Base-by-base conservation (phyloP, 164 flowering plant species). In the Aristolochia californica region DNA sequence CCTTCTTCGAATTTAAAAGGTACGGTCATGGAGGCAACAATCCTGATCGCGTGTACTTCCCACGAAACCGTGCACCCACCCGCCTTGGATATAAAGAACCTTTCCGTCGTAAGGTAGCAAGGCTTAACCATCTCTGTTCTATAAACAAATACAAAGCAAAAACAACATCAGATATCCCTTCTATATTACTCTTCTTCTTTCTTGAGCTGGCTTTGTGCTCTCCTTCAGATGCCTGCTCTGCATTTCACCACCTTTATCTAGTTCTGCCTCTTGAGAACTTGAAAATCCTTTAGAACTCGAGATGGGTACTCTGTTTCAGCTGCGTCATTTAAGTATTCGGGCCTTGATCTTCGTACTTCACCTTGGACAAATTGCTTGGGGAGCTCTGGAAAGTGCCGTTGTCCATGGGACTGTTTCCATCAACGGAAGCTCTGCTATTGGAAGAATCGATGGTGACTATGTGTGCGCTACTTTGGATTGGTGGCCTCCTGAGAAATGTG, bases 401-500 rank as follows among this genome's bases (percentile, higher is more conserved):
- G 70, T 68, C 40, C 57, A 67, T 63, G 91, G 87, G 45, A 74
- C 45, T 60, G 83, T 85, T 50, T 63, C 51, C 45, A 75, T 87
- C 61, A 74, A 82, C 70, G 95, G 91, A 34, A 70, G 69, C 40
- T 34, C 44, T 50, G 68, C 71, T 59, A 82, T 88, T 74, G 98
- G 77, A 48, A 69, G 40, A 53, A 89, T 59, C 20, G 90, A 93
- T 67, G 74, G 66, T 18, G 78, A 88, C 74, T 93, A 80, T 57
- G 62, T 89, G 9, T 93, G 98, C 71, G 96, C 97, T 28, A 88
- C 98, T 24, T 38, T 93, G 80, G 98, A 93, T 74, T 93, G 98
- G 98, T 93, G 98, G 97, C 95, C 95, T 53, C 94, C 94, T 22
- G 80, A 84, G 72, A 90, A 90, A 78, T 90, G 97, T 73, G 97